A percentile compares a stretch with the other conserved stretches of the same genome.
Evolutionary conservation across 179 eudicot species (phyloP).

Genomic region (Actinidia arguta): DNA sequence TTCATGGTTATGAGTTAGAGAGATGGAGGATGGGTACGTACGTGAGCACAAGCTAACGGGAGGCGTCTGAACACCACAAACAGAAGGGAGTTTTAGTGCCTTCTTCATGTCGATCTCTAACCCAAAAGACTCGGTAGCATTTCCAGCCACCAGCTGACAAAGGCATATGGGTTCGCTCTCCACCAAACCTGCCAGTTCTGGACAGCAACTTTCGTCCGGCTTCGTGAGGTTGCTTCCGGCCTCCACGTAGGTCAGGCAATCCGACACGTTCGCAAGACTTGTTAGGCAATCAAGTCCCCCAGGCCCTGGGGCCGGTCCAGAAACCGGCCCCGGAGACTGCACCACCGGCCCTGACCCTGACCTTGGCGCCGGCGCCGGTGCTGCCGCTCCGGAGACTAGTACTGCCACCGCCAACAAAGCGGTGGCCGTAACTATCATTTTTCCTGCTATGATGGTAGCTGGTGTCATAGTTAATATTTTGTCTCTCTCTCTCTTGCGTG

Average conservation of each 20-base stretch:
- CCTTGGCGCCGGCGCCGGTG: slow-evolving; percentile 12
- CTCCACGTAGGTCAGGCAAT: slow-evolving; percentile 55
- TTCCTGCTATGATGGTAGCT: neutral
- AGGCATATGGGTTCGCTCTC: slow-evolving; percentile 51
- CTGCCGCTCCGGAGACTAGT: neutral
- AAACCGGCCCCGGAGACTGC: neutral
- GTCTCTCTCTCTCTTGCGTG: neutral
- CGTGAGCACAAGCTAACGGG: slow-evolving; percentile 37
- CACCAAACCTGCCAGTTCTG: slow-evolving; percentile 59
- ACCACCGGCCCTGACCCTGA: neutral
- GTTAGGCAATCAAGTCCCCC: slow-evolving; percentile 41
- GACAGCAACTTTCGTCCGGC: slow-evolving; percentile 58
- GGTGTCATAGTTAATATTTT: neutral
- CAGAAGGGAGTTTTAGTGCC: slow-evolving; percentile 54
- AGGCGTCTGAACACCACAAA: slow-evolving; percentile 44
- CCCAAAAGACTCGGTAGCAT: slow-evolving; percentile 20
- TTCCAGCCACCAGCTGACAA: slow-evolving; percentile 42
- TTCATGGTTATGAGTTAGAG: neutral
- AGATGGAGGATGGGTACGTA: neutral
- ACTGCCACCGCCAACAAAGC: neutral
- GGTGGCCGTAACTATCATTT: neutral
- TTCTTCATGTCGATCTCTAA: slow-evolving; percentile 36
- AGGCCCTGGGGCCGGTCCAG: slow-evolving; percentile 2
- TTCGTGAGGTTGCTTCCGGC: slow-evolving; percentile 45
- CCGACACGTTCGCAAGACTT: slow-evolving; percentile 38